Evolutionary conservation across 257 asterid genomes (phyloP).

Genomic region (Mentha longifolia): DNA sequence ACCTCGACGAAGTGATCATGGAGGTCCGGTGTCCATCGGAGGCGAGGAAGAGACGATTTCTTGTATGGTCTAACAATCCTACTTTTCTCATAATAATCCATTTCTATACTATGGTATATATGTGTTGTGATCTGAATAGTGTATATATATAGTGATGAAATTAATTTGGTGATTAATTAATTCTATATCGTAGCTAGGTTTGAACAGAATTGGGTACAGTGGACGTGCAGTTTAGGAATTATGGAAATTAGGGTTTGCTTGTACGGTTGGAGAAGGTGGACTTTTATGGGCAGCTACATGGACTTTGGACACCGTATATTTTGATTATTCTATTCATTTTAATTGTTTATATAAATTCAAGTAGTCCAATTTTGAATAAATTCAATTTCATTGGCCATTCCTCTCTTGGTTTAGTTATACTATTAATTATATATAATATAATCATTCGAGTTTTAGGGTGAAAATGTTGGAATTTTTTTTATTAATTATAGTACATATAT

Average conservation of each 20-base stretch:
- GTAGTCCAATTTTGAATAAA: too few species aligned
- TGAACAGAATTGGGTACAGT: background rate
- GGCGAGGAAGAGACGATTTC: constrained; percentile 46
- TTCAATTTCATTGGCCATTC: too few species aligned
- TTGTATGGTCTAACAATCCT: constrained; percentile 45
- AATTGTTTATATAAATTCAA: background rate
- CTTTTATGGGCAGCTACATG: constrained; percentile 33
- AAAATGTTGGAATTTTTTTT: too few species aligned
- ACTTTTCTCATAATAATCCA: constrained; percentile 27
- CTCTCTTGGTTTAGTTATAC: too few species aligned
- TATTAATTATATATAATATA: too few species aligned
- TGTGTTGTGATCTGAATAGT: background rate
- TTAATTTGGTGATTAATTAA: background rate
- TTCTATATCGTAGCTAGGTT: background rate
- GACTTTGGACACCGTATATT: constrained; percentile 27
- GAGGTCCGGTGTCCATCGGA: constrained; percentile 57
- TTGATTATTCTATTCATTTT: background rate
- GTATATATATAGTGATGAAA: background rate
- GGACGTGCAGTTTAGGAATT: constrained; percentile 14
- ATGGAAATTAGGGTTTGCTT: constrained; percentile 23
- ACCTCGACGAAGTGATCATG: constrained; percentile 47
- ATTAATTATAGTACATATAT: too few species aligned
- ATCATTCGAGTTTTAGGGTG: too few species aligned
- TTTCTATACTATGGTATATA: background rate
- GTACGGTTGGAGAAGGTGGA: constrained; percentile 38